Percentiles rank a stretch among this genome's conserved stretches.
These are phyloP conservation scores for Alternaria sp. DNA, from an alignment of 2,329 filamentous ascomycete genomes.

Conservation along the genomic window DNA sequence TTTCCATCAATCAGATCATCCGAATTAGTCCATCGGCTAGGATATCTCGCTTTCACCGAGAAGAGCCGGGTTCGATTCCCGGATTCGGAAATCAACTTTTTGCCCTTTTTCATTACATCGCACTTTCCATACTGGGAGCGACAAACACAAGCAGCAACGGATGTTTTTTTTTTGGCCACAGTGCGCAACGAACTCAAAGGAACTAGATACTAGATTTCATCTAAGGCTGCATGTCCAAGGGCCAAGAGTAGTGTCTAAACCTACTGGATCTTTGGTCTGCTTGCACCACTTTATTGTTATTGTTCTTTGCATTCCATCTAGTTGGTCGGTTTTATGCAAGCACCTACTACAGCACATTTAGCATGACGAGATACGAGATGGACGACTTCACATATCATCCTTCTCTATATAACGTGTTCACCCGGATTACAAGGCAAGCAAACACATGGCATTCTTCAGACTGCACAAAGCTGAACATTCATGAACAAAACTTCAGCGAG, in stretches of 20 bases:
- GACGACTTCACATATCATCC: neutral
- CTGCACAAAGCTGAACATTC: neutral
- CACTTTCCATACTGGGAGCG: neutral
- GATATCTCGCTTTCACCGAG: slow-evolving; percentile 20
- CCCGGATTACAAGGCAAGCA: neutral
- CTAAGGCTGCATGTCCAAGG: no score
- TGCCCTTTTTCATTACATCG: neutral
- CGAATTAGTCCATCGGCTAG: slow-evolving; percentile 18
- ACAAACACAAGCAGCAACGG: no score
- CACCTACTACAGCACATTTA: neutral
- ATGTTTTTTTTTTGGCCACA: neutral
- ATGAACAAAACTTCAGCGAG: neutral
- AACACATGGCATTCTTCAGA: neutral
- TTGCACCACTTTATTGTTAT: no score
- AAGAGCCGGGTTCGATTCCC: slow-evolving; percentile 18
- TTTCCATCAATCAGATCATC: slow-evolving; percentile 2
- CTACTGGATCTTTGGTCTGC: no score
- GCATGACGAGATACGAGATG: neutral
- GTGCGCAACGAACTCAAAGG: no score
- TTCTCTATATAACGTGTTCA: neutral
- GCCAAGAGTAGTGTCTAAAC: no score
- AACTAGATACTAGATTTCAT: no score
- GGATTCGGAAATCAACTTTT: slow-evolving; percentile 5
- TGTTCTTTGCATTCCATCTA: no score
- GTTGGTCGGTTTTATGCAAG: no score